phyloP scores from a whole-genome alignment of 2,329 filamentous ascomycete species.

The Phyllosticta paracitricarpa region DNA sequence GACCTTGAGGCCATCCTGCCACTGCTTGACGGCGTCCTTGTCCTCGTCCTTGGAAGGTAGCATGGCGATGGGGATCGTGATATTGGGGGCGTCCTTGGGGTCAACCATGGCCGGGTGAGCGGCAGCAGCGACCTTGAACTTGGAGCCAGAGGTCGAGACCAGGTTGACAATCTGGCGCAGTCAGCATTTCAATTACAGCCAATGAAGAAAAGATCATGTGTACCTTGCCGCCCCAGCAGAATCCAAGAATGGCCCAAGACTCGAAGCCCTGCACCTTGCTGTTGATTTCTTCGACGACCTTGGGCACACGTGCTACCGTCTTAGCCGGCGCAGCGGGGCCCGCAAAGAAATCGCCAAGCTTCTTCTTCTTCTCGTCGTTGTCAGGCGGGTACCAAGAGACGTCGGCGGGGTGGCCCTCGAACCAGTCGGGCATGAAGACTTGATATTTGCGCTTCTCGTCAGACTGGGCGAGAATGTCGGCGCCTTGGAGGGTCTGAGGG shows the following conservation, averaged over 20 bases:
- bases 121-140: slow-evolving; percentile 48
- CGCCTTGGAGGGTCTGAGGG: slow-evolving; percentile 52
- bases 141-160: slow-evolving; percentile 39
- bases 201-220: not conserved
- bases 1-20: slow-evolving; percentile 38
- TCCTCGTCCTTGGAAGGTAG: slow-evolving; percentile 49
- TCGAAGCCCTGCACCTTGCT: slow-evolving; percentile 36
- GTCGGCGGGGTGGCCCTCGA: slow-evolving; percentile 62
- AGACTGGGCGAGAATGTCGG: slow-evolving; percentile 50
- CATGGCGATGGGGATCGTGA: slow-evolving; percentile 48
- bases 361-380: slow-evolving; percentile 49
- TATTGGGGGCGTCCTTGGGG: slow-evolving; percentile 43
- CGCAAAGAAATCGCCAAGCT: slow-evolving; percentile 50
- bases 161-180: slow-evolving; percentile 43
- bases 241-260: slow-evolving; percentile 50
- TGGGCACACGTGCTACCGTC: slow-evolving; percentile 45
- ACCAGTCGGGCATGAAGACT: slow-evolving; percentile 89
- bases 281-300: slow-evolving; percentile 45
- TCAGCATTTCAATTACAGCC: not conserved
- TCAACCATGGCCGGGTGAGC: slow-evolving; percentile 54
- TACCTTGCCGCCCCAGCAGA: slow-evolving; percentile 48
- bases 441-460: slow-evolving; percentile 65
- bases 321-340: slow-evolving; percentile 48
- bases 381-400: slow-evolving; percentile 52
- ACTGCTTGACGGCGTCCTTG: slow-evolving; percentile 40